Conservation (phyloP, 345 rosid genomes). For the Theobroma cacao region DNA sequence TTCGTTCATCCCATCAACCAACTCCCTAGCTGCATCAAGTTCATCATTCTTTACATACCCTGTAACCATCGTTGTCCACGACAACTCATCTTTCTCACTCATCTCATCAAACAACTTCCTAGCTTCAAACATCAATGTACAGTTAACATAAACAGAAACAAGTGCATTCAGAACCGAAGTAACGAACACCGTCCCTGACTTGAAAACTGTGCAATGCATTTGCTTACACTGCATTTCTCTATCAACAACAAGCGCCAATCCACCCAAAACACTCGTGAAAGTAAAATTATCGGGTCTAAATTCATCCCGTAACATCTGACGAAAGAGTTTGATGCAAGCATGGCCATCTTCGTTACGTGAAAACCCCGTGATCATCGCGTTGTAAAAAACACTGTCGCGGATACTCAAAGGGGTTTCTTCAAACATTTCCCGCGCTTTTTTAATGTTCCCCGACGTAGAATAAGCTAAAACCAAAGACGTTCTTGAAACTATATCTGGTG, state of each 20-base stretch:
- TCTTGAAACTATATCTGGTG: slow-evolving; percentile 18
- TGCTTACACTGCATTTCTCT: slow-evolving; percentile 10
- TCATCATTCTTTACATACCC: slow-evolving; percentile 19
- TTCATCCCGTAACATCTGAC: slow-evolving; percentile 11
- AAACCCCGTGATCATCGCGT: slow-evolving; percentile 19
- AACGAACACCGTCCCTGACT: slow-evolving; percentile 8
- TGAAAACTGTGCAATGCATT: slow-evolving; percentile 16
- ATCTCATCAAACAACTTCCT: slow-evolving; percentile 20
- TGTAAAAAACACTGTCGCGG: slow-evolving; percentile 20
- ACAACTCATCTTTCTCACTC: slow-evolving; percentile 13
- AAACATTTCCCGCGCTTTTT: slow-evolving; percentile 9
- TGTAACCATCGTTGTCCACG: slow-evolving; percentile 19
- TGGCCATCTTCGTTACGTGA: slow-evolving; percentile 11
- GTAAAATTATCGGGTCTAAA: slow-evolving; percentile 14
- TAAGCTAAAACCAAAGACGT: slow-evolving; percentile 17
- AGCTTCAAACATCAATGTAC: slow-evolving; percentile 4
- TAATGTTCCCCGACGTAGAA: slow-evolving; percentile 8
- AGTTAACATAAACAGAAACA: slow-evolving; percentile 17
- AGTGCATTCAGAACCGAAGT: slow-evolving; percentile 21
- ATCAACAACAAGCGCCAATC: slow-evolving; percentile 3
- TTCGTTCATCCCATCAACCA: slow-evolving; percentile 20
- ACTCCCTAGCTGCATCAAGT: slow-evolving; percentile 21
- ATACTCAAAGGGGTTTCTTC: slow-evolving; percentile 12
- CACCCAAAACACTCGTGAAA: slow-evolving; percentile 16
- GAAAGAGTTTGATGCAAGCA: slow-evolving; percentile 12